Evolutionary conservation across 202 grass and related monocot genomes (phyloP), one percentile per base, ranked within the genome.

Genomic region (Brachypodium distachyon): DNA sequence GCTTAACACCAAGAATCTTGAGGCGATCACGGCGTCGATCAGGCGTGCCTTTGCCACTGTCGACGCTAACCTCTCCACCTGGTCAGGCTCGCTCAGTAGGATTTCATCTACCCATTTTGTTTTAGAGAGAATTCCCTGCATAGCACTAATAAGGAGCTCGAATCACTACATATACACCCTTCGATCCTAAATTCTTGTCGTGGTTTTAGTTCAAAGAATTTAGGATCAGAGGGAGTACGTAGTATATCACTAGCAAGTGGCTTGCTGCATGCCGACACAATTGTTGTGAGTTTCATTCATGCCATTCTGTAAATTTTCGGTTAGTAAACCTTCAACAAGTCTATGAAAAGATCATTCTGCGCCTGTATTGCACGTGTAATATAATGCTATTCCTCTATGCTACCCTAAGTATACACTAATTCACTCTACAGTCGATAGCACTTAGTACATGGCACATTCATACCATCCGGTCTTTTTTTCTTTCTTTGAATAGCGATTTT

Each of bases 1-100:
- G 73, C 75, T 98, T 31, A 87, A 59, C 46, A 87, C 82, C 47
- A 98, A 89, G 83, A 92, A 95, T 22, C 82, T 84, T 46, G 87
- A 88, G 34, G 70, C 74, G 38, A 85, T 92, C 77, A 99, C 76
- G 52, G 85, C 80, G 36, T 69, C 89, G 38, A 92, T 99, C 68
- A 81, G 90, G 74, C 84, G 84, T 18, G 96, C 91, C 59, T 99
- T 95, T 73, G 70, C 59, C 21, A 84, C 80, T 13, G 85, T 90
- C 12, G 96, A 99, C 50, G 67, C 73, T 25, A 95, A 70, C 61
- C 89, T 95, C 77, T 89, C 76, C 49, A 82, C 53, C 64, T 98
- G 96, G 96, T 98, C 55, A 90, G 94, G 29, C 32, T 60, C 55
- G 29, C 32, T 60, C 55, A 23, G 38, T 50, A 76, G 22, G 18